phyloP scores from a whole-genome alignment of 1,284 basidiomycete genomes.

The Taiwanofungus camphoratus region DNA sequence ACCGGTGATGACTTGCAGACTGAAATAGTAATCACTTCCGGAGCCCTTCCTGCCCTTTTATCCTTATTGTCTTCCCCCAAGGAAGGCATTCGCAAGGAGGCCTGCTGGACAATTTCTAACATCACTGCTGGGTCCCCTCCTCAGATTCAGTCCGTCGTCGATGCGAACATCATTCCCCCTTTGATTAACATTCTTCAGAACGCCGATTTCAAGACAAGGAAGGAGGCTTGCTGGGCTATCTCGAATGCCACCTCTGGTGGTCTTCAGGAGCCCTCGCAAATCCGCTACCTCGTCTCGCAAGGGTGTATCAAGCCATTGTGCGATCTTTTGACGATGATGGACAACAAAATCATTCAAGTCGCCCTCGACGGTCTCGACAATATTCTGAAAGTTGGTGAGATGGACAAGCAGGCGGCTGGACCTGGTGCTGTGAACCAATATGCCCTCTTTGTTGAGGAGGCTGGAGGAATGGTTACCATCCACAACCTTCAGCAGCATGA shows the following conservation, averaged over 20 bases:
- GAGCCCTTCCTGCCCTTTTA: constrained; percentile 89
- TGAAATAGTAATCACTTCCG: constrained; percentile 96
- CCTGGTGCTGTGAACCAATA: constrained; percentile 90
- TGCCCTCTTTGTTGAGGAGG: constrained; percentile 94
- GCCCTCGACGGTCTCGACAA: constrained; percentile 97
- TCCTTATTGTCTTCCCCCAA: constrained; percentile 92
- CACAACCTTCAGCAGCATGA: constrained; percentile 99
- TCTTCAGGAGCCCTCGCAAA: constrained; percentile 94
- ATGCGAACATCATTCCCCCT: constrained; percentile 92
- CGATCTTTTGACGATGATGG: constrained; percentile 94
- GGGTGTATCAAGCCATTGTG: constrained; percentile 99
- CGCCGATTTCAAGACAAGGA: constrained; percentile 99
- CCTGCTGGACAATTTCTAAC: constrained; percentile 99
- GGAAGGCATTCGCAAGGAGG: constrained; percentile 94
- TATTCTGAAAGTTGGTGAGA: constrained; percentile 97
- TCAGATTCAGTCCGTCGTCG: constrained; percentile 90
- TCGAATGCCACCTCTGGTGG: constrained; percentile 99
- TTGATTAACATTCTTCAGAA: constrained; percentile 97
- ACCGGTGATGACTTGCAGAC: constrained; percentile 99
- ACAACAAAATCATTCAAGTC: constrained; percentile 99
- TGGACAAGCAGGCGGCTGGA: constrained; percentile 84
- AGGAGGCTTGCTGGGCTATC: constrained; percentile 99
- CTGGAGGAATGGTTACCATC: constrained; percentile 97
- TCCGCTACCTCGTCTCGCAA: constrained; percentile 96
- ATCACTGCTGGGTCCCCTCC: constrained; percentile 95